Conservation (phyloP, 352 stramenopile genomes). For the Phytopythium cucurbitacearum region DNA sequence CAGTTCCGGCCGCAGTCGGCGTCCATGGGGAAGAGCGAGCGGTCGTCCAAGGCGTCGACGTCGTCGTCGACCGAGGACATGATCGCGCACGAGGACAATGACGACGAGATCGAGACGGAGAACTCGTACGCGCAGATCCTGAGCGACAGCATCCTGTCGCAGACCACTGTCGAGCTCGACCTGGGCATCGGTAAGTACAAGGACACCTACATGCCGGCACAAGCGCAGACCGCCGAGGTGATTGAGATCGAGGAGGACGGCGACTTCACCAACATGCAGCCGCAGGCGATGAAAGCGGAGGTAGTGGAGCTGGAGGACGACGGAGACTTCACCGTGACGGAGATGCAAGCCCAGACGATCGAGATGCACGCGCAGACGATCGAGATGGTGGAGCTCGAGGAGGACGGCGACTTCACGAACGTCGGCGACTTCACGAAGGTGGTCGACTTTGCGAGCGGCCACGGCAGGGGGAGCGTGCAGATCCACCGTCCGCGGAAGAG, state of each 20-base stretch:
- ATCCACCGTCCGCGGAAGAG: neutral
- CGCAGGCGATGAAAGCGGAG: conserved; percentile 7
- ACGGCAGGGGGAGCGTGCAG: neutral
- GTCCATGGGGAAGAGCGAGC: conserved; percentile 29
- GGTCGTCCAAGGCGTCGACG: conserved; percentile 31
- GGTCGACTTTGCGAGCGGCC: conserved; percentile 7
- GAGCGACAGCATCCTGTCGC: conserved; percentile 17
- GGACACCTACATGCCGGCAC: conserved; percentile 14
- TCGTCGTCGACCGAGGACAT: conserved; percentile 24
- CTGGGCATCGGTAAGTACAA: conserved; percentile 60
- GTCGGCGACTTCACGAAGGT: conserved; percentile 24
- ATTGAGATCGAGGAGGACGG: conserved; percentile 26
- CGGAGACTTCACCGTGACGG: conserved; percentile 30
- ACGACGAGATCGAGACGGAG: conserved; percentile 21
- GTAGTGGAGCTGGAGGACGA: conserved; percentile 16
- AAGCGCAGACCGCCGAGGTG: conserved; percentile 19
- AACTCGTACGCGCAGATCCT: conserved; percentile 24
- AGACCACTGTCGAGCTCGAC: conserved; percentile 25
- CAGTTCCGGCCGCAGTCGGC: conserved; percentile 45
- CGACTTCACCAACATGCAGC: conserved; percentile 5
- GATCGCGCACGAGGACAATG: conserved; percentile 14
- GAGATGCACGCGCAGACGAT: conserved; percentile 21
- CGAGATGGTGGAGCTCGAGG: conserved; percentile 18
- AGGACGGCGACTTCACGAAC: conserved; percentile 41
- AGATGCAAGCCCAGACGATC: conserved; percentile 18